These are phyloP conservation scores for Phaeosphaeriaceae sp. DNA, from an alignment of 2,329 filamentous ascomycete genomes.

Conservation along the genomic window DNA sequence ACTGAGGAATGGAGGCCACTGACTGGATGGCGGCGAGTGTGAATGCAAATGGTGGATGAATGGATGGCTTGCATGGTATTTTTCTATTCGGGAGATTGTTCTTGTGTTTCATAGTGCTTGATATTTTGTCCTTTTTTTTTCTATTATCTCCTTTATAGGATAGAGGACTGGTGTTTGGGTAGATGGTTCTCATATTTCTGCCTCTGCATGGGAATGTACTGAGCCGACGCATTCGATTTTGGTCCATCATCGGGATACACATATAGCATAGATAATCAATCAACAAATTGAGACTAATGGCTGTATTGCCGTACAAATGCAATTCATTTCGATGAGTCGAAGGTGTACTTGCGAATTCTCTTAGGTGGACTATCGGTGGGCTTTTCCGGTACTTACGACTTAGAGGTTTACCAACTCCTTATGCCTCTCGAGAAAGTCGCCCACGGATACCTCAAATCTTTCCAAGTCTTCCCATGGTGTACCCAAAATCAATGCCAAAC, in stretches of 20 bases:
- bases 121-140: neutral
- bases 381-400: neutral
- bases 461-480: conserved; percentile 42
- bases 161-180: neutral
- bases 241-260: too few relatives aligned
- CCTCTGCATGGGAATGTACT: too few relatives aligned
- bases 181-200: neutral
- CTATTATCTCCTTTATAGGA: neutral
- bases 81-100: too few relatives aligned
- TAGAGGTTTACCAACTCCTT: conserved; percentile 10
- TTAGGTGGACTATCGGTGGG: too few relatives aligned
- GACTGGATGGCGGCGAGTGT: conserved; percentile 26
- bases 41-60: neutral
- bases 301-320: neutral
- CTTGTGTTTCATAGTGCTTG: too few relatives aligned
- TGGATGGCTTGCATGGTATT: too few relatives aligned
- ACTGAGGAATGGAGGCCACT: conserved; percentile 43
- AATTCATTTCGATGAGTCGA: too few relatives aligned
- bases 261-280: too few relatives aligned
- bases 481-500: conserved; percentile 45
- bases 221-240: too few relatives aligned
- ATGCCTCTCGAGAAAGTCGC: conserved; percentile 21
- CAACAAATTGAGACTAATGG: neutral
- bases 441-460: conserved; percentile 30
- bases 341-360: too few relatives aligned